These are phyloP conservation scores for Aspergillus sp. DNA, from an alignment of 2,329 filamentous ascomycete species.

Conservation along the genomic window DNA sequence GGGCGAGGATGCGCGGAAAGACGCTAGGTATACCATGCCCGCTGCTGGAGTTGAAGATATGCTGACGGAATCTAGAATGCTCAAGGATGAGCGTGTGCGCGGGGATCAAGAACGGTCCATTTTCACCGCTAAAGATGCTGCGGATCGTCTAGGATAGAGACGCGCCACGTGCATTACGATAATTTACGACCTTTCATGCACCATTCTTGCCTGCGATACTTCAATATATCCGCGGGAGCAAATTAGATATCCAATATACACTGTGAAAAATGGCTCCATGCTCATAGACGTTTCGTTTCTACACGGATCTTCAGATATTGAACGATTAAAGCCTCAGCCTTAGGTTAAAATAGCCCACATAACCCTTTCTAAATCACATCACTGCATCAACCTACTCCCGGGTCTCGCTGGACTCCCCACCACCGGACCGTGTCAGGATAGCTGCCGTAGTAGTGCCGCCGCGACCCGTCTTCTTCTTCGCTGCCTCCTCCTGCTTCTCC, in stretches of 20 bases:
- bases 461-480: constrained; percentile 85
- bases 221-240: not conserved
- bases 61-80: constrained; percentile 59
- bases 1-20: constrained; percentile 82
- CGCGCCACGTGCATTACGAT: constrained; percentile 24
- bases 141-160: constrained; percentile 69
- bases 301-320: constrained; percentile 15
- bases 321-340: constrained; percentile 15
- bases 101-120: constrained; percentile 61
- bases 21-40: constrained; percentile 57
- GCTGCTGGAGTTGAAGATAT: not conserved
- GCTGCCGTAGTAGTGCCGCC: constrained; percentile 55
- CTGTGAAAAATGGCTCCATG: constrained; percentile 6
- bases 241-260: constrained; percentile 7
- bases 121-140: constrained; percentile 73
- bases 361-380: constrained; percentile 10
- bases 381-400: constrained; percentile 20
- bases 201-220: constrained; percentile 1
- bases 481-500: constrained; percentile 98
- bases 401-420: constrained; percentile 32
- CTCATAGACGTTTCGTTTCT: constrained; percentile 17
- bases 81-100: constrained; percentile 82
- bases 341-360: constrained; percentile 17
- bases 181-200: constrained; percentile 15
- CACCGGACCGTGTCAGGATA: constrained; percentile 65